Percentiles rank a stretch among this genome's conserved stretches.
Evolutionary conservation across 805 yeast species (phyloP).

Genomic region (Candida endomychidarum): DNA sequence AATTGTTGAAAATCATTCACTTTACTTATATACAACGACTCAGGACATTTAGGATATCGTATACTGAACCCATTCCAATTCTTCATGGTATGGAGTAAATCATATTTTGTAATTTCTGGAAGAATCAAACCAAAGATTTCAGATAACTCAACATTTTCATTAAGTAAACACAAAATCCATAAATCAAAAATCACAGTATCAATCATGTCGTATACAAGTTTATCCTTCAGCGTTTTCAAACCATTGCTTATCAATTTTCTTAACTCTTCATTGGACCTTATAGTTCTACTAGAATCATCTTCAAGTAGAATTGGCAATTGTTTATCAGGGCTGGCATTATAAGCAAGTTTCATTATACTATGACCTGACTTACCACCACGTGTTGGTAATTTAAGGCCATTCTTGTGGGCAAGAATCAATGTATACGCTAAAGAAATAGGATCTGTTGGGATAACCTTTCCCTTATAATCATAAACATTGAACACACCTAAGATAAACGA

Average conservation of each 20-base stretch:
- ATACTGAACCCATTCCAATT: slow-evolving; percentile 27
- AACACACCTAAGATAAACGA: slow-evolving; percentile 55
- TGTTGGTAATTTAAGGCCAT: slow-evolving; percentile 43
- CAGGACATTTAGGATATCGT: slow-evolving; percentile 28
- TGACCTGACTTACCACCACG: slow-evolving; percentile 15
- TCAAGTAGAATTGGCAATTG: slow-evolving; percentile 59
- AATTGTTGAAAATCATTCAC: slow-evolving; percentile 5
- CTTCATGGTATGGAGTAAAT: slow-evolving; percentile 22
- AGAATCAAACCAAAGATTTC: slow-evolving; percentile 10
- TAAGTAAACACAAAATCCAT: slow-evolving; percentile 39
- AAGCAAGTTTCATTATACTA: slow-evolving; percentile 45
- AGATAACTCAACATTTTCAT: slow-evolving; percentile 17
- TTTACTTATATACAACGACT: slow-evolving; percentile 9
- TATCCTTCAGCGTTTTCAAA: slow-evolving; percentile 1
- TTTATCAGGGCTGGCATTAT: slow-evolving; percentile 48
- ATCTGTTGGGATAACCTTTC: slow-evolving; percentile 50
- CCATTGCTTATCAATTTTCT: neutral
- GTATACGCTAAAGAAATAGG: slow-evolving; percentile 54
- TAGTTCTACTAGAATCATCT: slow-evolving; percentile 37
- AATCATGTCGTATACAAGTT: slow-evolving; percentile 39
- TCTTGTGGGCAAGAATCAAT: slow-evolving; percentile 47
- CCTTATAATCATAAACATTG: slow-evolving; percentile 33
- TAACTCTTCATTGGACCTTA: slow-evolving; percentile 18
- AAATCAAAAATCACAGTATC: slow-evolving; percentile 52
- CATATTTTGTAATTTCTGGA: slow-evolving; percentile 10